Conservation (phyloP, 176 grass and related monocot species). For the Microstegium vimineum region DNA sequence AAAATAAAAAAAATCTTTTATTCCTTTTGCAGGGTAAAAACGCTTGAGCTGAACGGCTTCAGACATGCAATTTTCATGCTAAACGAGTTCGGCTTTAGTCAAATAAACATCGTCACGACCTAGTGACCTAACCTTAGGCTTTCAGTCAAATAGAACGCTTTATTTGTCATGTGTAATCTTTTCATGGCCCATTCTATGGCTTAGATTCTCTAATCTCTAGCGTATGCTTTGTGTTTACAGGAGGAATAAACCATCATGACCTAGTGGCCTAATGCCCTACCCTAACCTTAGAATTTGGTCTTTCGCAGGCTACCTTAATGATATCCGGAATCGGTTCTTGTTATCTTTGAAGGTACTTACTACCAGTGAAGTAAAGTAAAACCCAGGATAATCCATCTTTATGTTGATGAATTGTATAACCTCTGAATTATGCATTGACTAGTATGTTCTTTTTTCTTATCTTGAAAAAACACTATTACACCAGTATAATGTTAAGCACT, state of each 20-base stretch:
- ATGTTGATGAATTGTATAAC: background rate
- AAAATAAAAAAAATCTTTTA: background rate
- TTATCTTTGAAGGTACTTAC: slow-evolving; percentile 23
- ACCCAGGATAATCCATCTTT: slow-evolving; percentile 10
- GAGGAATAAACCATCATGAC: slow-evolving; percentile 14
- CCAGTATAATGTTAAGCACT: background rate
- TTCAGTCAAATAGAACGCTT: slow-evolving; percentile 5
- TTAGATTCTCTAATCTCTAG: background rate
- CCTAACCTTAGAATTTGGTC: slow-evolving; percentile 5
- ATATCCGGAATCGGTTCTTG: slow-evolving; percentile 4
- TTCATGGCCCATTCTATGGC: background rate
- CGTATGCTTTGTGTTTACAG: slow-evolving; percentile 24
- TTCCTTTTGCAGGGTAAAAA: background rate
- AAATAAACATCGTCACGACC: background rate
- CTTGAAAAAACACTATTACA: background rate
- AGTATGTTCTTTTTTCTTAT: background rate
- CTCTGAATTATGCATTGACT: background rate
- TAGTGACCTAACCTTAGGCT: background rate
- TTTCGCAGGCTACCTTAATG: slow-evolving; percentile 1
- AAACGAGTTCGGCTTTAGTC: background rate
- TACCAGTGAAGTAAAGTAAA: slow-evolving; percentile 24
- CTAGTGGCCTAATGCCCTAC: background rate
- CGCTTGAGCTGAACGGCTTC: background rate
- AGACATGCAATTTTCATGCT: background rate
- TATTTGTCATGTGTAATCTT: background rate